A percentile compares a stretch with the other conserved stretches of the same genome.
These are phyloP conservation scores for Neodidymelliopsis sp. DNA, from an alignment of 2,329 filamentous ascomycete species.

Conservation along the genomic window DNA sequence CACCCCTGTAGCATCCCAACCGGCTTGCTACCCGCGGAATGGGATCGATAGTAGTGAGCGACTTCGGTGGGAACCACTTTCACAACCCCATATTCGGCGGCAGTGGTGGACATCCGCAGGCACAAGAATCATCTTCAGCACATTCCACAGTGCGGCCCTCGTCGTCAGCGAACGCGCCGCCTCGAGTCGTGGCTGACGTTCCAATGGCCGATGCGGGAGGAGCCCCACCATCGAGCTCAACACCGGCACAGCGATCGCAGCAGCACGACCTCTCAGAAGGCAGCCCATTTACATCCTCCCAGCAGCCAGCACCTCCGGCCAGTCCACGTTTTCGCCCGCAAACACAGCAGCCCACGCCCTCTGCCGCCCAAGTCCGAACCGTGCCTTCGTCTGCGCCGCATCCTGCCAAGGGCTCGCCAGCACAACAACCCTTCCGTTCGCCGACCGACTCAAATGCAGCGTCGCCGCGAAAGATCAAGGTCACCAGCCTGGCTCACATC, in stretches of 20 bases:
- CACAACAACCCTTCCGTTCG: conserved; percentile 35
- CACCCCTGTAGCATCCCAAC: conserved; percentile 10
- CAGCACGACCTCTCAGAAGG: conserved; percentile 29
- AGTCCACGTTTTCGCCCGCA: conserved; percentile 48
- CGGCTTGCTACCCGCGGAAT: conserved; percentile 56
- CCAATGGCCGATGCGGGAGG: conserved; percentile 51
- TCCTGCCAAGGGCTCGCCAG: conserved; percentile 37
- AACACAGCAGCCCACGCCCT: conserved; percentile 44
- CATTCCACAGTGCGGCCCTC: conserved; percentile 46
- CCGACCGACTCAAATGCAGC: conserved; percentile 41
- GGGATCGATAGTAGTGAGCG: conserved; percentile 68
- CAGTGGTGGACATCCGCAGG: conserved; percentile 53
- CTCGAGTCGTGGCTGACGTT: conserved; percentile 43
- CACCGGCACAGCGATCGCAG: conserved; percentile 38
- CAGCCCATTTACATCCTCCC: conserved; percentile 23
- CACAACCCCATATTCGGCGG: conserved; percentile 72
- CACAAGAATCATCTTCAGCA: conserved; percentile 47
- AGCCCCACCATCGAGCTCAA: conserved; percentile 41
- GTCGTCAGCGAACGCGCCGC: conserved; percentile 37
- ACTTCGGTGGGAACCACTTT: conserved; percentile 78
- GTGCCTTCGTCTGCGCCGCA: conserved; percentile 36
- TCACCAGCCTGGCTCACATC: conserved; percentile 90
- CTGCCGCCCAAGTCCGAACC: conserved; percentile 29
- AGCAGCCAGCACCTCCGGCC: conserved; percentile 34
- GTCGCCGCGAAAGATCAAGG: conserved; percentile 72